phyloP scores from a whole-genome alignment of 148 eudicot genomes.

The Heliosperma pusillum region DNA sequence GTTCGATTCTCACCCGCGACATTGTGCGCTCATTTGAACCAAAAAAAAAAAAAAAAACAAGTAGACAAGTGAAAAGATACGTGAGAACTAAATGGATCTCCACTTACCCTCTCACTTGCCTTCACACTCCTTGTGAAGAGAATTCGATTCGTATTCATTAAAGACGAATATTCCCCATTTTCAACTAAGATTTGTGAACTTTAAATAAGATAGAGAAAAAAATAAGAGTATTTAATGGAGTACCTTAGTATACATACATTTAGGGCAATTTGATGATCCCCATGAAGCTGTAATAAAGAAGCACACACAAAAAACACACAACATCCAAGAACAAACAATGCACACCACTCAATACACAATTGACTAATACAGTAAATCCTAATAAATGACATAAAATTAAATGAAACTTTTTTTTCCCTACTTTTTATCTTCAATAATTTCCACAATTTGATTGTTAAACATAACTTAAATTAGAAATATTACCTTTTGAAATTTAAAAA shows the following conservation, averaged over 20 bases:
- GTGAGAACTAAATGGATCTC: too few species aligned
- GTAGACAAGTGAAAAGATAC: too few species aligned
- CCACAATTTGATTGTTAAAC: conserved; percentile 18
- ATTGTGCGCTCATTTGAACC: too few species aligned
- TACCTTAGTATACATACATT: conserved; percentile 16
- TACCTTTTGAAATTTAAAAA: conserved; percentile 14
- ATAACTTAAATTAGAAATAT: conserved; percentile 25
- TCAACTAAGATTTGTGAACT: neutral
- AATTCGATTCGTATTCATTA: too few species aligned
- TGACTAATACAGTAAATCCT: neutral
- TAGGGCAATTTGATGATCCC: conserved; percentile 29
- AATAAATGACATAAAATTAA: conserved; percentile 16
- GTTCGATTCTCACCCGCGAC: too few species aligned
- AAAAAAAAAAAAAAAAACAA: too few species aligned
- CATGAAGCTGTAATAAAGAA: conserved; percentile 30
- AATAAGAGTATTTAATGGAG: neutral
- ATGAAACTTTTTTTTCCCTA: neutral
- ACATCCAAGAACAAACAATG: neutral
- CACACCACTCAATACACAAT: neutral
- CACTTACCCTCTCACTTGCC: too few species aligned
- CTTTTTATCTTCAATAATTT: neutral
- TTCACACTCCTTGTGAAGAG: too few species aligned
- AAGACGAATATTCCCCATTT: too few species aligned
- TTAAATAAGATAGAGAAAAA: neutral
- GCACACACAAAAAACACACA: conserved; percentile 12